Conservation (phyloP, 208 protist genomes). For the Leishmania guyanensis region DNA sequence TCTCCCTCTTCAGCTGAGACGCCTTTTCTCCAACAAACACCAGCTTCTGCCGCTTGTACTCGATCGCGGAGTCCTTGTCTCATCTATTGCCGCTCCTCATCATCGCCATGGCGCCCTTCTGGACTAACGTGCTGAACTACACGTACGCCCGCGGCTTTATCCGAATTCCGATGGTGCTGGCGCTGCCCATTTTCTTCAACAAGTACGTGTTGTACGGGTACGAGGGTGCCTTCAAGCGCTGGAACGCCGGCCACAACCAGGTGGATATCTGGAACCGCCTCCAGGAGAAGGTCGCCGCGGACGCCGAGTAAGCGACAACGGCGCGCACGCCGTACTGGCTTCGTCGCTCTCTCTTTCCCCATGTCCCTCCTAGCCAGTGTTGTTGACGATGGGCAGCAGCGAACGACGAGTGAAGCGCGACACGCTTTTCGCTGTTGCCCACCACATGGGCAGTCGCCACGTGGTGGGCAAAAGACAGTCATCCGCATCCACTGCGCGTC, state of each 20-base stretch:
- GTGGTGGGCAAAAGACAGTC: background rate
- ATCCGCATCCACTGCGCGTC: background rate
- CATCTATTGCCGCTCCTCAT: background rate
- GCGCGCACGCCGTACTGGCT: background rate
- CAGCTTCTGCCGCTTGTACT: background rate
- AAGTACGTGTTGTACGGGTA: constrained; percentile 78
- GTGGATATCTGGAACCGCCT: constrained; percentile 84
- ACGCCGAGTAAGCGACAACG: constrained; percentile 31
- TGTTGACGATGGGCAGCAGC: background rate
- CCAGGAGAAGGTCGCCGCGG: constrained; percentile 71
- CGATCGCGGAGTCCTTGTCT: background rate
- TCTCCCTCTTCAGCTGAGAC: background rate
- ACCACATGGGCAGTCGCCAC: background rate
- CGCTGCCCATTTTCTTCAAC: constrained; percentile 83
- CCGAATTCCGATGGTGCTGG: constrained; percentile 78
- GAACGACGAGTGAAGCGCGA: background rate
- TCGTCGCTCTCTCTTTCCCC: background rate
- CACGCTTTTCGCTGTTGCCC: background rate
- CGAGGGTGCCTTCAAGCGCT: constrained; percentile 70
- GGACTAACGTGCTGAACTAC: constrained; percentile 82
- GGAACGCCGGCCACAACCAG: constrained; percentile 89
- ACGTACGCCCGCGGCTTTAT: constrained; percentile 86
- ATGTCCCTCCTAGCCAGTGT: background rate
- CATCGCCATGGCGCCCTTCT: constrained; percentile 63
- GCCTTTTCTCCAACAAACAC: background rate